Conservation (phyloP, 768 basidiomycete genomes). For the Lyophyllum atratum region DNA sequence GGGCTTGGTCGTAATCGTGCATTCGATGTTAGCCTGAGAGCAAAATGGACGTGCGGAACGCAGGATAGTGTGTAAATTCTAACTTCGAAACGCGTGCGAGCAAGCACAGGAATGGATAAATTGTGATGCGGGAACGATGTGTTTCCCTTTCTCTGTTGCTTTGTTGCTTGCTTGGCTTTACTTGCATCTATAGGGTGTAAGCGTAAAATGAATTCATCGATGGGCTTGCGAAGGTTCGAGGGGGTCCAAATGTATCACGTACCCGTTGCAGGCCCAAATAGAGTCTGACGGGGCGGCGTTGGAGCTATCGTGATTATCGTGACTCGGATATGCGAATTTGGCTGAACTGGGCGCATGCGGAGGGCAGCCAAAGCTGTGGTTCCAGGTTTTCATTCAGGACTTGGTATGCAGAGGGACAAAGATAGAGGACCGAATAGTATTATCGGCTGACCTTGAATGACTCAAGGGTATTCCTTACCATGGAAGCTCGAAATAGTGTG, state of each 20-base stretch:
- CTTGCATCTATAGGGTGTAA: neutral
- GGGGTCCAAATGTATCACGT: neutral
- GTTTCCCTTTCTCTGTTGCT: neutral
- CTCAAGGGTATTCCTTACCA: neutral
- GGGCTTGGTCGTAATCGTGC: too few relatives aligned
- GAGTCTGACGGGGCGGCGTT: neutral
- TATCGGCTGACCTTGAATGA: constrained; percentile 3
- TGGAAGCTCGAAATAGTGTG: neutral
- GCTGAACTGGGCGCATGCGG: too few relatives aligned
- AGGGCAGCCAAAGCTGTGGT: neutral
- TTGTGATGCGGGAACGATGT: constrained; percentile 18
- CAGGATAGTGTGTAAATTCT: constrained; percentile 11
- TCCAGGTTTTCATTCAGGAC: constrained; percentile 1
- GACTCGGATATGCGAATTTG: neutral
- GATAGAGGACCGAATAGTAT: constrained; percentile 6
- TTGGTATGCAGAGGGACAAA: neutral
- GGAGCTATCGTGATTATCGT: neutral
- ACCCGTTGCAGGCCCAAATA: neutral
- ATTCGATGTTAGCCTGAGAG: constrained; percentile 24
- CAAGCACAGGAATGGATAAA: constrained; percentile 26
- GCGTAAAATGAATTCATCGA: constrained; percentile 2
- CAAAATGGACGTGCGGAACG: constrained; percentile 28
- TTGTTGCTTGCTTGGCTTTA: constrained; percentile 3
- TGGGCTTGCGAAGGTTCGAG: neutral
- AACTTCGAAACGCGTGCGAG: constrained; percentile 22